A percentile compares a stretch with the other conserved stretches of the same genome.
Conservation (phyloP, 306 rosid genomes). For the barrel medic (Medicago truncatula) region DNA sequence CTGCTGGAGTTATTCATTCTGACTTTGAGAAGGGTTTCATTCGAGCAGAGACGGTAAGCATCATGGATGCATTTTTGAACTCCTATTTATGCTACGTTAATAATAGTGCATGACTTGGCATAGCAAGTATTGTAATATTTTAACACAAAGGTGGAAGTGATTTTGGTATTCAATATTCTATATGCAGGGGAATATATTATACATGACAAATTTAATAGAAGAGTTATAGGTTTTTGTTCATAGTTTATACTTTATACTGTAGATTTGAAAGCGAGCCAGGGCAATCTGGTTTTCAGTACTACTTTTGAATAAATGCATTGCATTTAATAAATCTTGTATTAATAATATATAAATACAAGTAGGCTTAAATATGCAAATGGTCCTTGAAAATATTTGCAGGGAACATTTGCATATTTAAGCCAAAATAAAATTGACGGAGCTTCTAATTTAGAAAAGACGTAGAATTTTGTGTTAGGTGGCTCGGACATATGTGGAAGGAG, state of each 20-base stretch:
- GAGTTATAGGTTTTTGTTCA: neutral
- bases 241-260: neutral
- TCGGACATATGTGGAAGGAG: neutral
- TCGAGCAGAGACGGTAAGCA: slow-evolving; percentile 92
- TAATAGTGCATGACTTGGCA: slow-evolving; percentile 29
- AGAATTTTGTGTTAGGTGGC: neutral
- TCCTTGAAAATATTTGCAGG: too few relatives aligned
- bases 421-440: neutral
- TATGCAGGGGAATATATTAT: slow-evolving; percentile 7
- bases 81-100: neutral
- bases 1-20: slow-evolving; percentile 98
- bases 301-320: neutral
- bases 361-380: too few relatives aligned
- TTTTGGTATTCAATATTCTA: slow-evolving; percentile 17
- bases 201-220: slow-evolving; percentile 13
- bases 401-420: too few relatives aligned
- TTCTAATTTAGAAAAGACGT: neutral
- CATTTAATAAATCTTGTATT: neutral
- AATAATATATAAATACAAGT: neutral
- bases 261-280: neutral
- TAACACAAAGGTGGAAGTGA: neutral
- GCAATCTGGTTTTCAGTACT: neutral
- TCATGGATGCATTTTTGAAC: slow-evolving; percentile 28
- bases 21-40: slow-evolving; percentile 99
- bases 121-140: slow-evolving; percentile 2